Evolutionary conservation across 1,139 yeast genomes (phyloP).

Genomic region (Yamadazyma spencermartinsiae): DNA sequence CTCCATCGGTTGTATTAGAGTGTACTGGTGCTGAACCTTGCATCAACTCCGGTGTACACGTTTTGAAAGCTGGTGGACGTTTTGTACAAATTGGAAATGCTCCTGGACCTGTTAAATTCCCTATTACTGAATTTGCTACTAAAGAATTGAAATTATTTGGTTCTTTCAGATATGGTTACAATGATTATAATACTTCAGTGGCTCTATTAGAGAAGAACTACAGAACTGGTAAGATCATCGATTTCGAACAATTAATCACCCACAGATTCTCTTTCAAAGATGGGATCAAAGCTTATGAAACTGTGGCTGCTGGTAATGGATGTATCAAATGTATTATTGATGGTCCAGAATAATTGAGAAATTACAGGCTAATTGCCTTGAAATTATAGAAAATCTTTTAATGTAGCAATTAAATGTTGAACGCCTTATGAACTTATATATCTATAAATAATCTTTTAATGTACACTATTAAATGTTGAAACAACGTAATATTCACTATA

Average conservation of each 20-base stretch:
- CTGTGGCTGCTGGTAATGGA: slow-evolving; percentile 50
- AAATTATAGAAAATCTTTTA: neutral
- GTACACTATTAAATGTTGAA: slow-evolving; percentile 2
- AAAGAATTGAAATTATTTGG: slow-evolving; percentile 74
- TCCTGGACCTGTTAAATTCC: slow-evolving; percentile 63
- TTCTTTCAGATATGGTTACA: slow-evolving; percentile 77
- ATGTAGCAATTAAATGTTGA: neutral
- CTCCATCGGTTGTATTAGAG: slow-evolving; percentile 61
- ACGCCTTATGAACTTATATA: slow-evolving; percentile 1
- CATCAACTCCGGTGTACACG: slow-evolving; percentile 60
- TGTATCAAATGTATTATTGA: slow-evolving; percentile 49
- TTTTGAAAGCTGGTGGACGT: slow-evolving; percentile 61
- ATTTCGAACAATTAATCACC: slow-evolving; percentile 64
- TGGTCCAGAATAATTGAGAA: slow-evolving; percentile 32
- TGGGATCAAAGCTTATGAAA: slow-evolving; percentile 79
- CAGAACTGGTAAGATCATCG: slow-evolving; percentile 57
- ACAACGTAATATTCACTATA: neutral
- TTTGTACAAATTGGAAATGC: slow-evolving; percentile 82
- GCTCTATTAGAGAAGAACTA: slow-evolving; percentile 61
- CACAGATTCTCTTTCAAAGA: slow-evolving; percentile 74
- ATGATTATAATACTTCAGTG: slow-evolving; percentile 78
- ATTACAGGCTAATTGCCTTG: neutral
- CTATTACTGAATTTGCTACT: slow-evolving; percentile 68
- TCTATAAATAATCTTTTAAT: slow-evolving; percentile 2
- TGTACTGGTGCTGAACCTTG: slow-evolving; percentile 74